These are phyloP conservation scores for Thecaphora frezii DNA, from an alignment of 1,284 basidiomycete genomes.

Conservation along the genomic window DNA sequence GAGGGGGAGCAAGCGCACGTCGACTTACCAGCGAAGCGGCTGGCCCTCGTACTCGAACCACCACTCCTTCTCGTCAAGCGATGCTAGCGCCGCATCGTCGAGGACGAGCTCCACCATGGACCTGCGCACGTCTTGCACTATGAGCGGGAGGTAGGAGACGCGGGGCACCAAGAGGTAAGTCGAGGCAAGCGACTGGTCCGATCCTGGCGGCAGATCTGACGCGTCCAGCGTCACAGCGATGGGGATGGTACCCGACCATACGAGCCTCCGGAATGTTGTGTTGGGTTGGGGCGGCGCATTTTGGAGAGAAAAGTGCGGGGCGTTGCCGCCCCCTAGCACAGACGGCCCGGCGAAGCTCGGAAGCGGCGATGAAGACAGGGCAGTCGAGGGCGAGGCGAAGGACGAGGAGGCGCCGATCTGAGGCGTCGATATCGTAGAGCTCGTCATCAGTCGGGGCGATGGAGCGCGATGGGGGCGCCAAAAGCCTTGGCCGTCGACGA, in stretches of 20 bases:
- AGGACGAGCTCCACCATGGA: slow-evolving; percentile 37
- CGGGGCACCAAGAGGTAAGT: slow-evolving; percentile 43
- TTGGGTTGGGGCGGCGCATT: slow-evolving; percentile 6
- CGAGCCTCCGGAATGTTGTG: slow-evolving; percentile 22
- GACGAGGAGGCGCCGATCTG: not conserved
- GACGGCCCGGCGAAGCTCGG: not conserved
- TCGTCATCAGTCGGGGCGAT: not conserved
- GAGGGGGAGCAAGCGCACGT: too few species aligned
- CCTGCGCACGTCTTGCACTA: slow-evolving; percentile 34
- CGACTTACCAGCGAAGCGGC: slow-evolving; percentile 40
- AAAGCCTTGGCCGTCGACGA: too few species aligned
- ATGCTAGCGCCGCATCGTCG: slow-evolving; percentile 19
- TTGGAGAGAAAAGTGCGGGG: too few species aligned
- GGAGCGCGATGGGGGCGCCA: too few species aligned
- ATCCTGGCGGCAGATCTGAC: slow-evolving; percentile 25
- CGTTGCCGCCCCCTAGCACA: too few species aligned
- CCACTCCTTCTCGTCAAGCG: slow-evolving; percentile 33
- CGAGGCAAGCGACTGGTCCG: slow-evolving; percentile 23
- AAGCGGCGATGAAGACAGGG: not conserved
- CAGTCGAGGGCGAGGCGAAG: not conserved
- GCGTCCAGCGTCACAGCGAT: slow-evolving; percentile 34
- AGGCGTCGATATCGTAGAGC: not conserved
- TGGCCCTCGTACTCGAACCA: slow-evolving; percentile 48
- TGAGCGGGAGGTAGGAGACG: slow-evolving; percentile 45
- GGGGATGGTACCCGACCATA: slow-evolving; percentile 44